phyloP scores from a whole-genome alignment of 768 basidiomycete species.

The Cyclocybe cylindracea region DNA sequence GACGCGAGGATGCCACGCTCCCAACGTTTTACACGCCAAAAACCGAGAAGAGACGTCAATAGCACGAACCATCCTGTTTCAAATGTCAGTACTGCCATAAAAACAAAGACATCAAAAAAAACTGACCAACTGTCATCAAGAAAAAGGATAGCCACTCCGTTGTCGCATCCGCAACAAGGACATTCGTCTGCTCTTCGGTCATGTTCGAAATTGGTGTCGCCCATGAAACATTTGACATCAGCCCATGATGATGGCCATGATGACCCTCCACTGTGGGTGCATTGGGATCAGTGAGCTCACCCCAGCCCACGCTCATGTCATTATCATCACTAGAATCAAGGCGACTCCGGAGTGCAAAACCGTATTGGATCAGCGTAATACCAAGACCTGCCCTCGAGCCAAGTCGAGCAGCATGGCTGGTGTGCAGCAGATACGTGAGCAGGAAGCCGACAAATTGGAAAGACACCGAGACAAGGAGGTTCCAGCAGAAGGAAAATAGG shows the following conservation, averaged over 20 bases:
- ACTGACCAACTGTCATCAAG: constrained; percentile 83
- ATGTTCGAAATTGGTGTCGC: constrained; percentile 19
- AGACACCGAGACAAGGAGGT: constrained; percentile 87
- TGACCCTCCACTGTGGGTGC: constrained; percentile 40
- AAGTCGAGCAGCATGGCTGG: constrained; percentile 89
- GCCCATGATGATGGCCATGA: constrained; percentile 13
- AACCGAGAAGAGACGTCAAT: constrained; percentile 87
- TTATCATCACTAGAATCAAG: constrained; percentile 42
- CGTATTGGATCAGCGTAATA: constrained; percentile 96
- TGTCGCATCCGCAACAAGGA: constrained; percentile 62
- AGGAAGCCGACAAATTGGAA: constrained; percentile 97
- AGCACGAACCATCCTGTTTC: constrained; percentile 44
- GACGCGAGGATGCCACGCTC: constrained; percentile 74
- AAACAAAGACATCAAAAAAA: background rate
- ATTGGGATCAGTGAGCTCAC: constrained; percentile 23
- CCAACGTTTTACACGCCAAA: constrained; percentile 90
- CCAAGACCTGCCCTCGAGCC: constrained; percentile 94
- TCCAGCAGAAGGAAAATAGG: constrained; percentile 89
- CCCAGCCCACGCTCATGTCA: constrained; percentile 30
- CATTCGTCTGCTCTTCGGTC: constrained; percentile 39
- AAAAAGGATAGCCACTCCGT: constrained; percentile 96
- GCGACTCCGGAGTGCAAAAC: constrained; percentile 71
- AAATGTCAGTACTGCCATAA: background rate
- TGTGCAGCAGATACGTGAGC: constrained; percentile 91
- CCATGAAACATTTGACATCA: constrained; percentile 26